Conservation (phyloP, 306 rosid genomes). For the Cicer cuneatum region DNA sequence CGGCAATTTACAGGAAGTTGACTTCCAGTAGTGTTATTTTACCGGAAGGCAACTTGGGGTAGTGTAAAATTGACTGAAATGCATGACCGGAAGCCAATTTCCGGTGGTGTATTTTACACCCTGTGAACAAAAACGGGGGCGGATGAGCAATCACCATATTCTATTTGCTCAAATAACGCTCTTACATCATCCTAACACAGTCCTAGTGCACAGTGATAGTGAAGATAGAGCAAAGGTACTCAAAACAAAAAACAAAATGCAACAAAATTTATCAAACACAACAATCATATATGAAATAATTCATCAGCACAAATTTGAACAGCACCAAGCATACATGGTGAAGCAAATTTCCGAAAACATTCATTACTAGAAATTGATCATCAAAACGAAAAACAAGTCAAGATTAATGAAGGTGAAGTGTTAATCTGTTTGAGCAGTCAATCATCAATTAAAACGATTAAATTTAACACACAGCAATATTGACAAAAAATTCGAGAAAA, state of each 20-base stretch:
- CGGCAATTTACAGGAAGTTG: too few relatives aligned
- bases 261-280: background rate
- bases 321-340: constrained; percentile 3
- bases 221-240: background rate
- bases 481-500: background rate
- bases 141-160: background rate
- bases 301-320: background rate
- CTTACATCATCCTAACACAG: constrained; percentile 1
- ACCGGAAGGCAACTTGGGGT: too few relatives aligned
- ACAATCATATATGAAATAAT: background rate
- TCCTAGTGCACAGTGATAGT: constrained; percentile 4
- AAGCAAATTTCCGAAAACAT: background rate
- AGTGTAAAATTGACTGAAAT: too few relatives aligned
- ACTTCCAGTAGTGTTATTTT: too few relatives aligned
- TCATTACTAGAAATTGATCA: background rate
- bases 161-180: background rate
- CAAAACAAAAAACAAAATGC: background rate
- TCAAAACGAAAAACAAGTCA: background rate
- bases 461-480: constrained; percentile 17
- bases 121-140: too few relatives aligned
- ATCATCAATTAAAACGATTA: constrained; percentile 19
- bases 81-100: too few relatives aligned
- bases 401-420: background rate
- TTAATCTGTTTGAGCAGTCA: background rate
- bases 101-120: too few relatives aligned